phyloP scores from a whole-genome alignment of 2,329 filamentous ascomycete species.

The Monosporascus sp. region DNA sequence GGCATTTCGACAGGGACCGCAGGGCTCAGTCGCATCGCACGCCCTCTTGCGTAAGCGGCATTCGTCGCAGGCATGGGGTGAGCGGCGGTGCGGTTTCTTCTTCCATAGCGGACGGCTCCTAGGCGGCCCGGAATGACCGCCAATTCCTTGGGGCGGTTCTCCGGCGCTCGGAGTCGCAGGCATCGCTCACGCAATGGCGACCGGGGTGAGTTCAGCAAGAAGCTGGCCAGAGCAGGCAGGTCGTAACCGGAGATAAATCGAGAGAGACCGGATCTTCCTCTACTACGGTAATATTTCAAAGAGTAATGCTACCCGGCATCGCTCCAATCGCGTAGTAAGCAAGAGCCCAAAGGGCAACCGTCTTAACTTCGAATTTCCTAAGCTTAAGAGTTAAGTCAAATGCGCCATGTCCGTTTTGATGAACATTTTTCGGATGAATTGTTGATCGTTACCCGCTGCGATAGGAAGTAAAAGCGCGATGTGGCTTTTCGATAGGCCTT shows the following conservation, averaged over 20 bases:
- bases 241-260: neutral
- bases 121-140: neutral
- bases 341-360: too few relatives aligned
- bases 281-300: too few relatives aligned
- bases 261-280: too few relatives aligned
- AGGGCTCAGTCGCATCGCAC: conserved; percentile 2
- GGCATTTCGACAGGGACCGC: conserved; percentile 3
- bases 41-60: conserved; percentile 4
- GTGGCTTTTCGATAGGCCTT: too few relatives aligned
- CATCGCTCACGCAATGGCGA: neutral
- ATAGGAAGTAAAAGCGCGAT: too few relatives aligned
- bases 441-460: too few relatives aligned
- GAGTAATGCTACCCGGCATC: too few relatives aligned
- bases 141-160: neutral
- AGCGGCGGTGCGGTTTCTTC: conserved; percentile 4
- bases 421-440: too few relatives aligned
- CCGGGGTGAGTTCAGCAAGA: neutral
- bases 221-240: neutral
- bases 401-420: too few relatives aligned
- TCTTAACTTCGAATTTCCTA: too few relatives aligned
- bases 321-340: too few relatives aligned
- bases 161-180: neutral
- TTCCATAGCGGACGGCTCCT: neutral
- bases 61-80: conserved; percentile 5
- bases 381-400: too few relatives aligned